A percentile compares a stretch with the other conserved stretches of the same genome.
Evolutionary conservation across 768 basidiomycete species (phyloP).

Genomic region (Grammothele lineata): DNA sequence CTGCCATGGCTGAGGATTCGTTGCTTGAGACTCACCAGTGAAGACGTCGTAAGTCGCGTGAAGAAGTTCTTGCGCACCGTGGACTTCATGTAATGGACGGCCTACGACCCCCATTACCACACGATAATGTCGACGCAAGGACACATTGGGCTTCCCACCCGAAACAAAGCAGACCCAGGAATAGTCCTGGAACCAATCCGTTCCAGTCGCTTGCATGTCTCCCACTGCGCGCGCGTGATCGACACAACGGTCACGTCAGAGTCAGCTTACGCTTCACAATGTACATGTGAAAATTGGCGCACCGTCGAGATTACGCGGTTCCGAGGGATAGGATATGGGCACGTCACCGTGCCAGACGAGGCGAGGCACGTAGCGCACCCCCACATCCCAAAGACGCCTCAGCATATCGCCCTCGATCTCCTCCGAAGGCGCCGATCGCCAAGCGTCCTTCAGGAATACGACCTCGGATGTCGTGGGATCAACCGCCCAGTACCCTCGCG

Average conservation of each 20-base stretch:
- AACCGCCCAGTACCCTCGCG: slow-evolving; percentile 11
- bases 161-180: not conserved
- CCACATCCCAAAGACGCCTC: not conserved
- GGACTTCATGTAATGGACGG: not conserved
- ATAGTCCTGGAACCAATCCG: not conserved
- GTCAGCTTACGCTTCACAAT: too few relatives aligned
- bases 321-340: not conserved
- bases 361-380: not conserved
- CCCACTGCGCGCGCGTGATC: slow-evolving; percentile 24
- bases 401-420: slow-evolving; percentile 4
- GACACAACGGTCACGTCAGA: not conserved
- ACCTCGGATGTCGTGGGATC: not conserved
- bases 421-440: not conserved
- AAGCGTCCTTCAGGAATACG: slow-evolving; percentile 11
- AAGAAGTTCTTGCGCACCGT: slow-evolving; percentile 8
- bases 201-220: not conserved
- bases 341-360: slow-evolving; percentile 6
- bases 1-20: not conserved
- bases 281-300: not conserved
- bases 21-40: not conserved
- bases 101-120: slow-evolving; percentile 4
- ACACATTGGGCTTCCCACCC: not conserved
- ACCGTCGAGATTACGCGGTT: not conserved
- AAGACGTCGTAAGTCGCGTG: slow-evolving; percentile 2
- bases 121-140: slow-evolving; percentile 3